These are phyloP conservation scores for Coniochaeta sp. DNA, from an alignment of 2,329 filamentous ascomycete genomes.

Conservation along the genomic window DNA sequence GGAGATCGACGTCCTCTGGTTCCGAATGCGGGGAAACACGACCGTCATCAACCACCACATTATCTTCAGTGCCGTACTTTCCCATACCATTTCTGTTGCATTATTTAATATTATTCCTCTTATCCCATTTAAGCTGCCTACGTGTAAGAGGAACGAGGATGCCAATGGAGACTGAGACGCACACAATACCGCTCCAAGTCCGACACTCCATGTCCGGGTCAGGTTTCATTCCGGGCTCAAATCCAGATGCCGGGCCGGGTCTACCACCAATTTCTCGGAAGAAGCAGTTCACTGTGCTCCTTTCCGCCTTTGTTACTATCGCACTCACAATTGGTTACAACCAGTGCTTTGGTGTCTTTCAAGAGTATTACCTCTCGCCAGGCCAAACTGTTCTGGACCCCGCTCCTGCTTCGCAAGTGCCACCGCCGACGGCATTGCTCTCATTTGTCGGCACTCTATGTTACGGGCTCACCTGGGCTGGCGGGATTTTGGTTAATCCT, in stretches of 20 bases:
- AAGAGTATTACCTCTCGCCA: slow-evolving; percentile 37
- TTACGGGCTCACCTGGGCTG: slow-evolving; percentile 40
- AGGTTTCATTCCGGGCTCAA: neutral
- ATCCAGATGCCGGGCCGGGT: slow-evolving; percentile 5
- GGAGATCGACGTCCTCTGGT: too few species aligned
- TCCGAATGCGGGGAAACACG: too few species aligned
- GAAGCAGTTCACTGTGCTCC: slow-evolving; percentile 33
- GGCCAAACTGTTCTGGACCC: slow-evolving; percentile 29
- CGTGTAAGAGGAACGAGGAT: neutral
- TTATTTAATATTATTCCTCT: too few species aligned
- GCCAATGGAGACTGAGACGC: neutral
- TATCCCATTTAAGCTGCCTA: too few species aligned
- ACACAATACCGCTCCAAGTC: neutral
- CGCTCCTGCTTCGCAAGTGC: slow-evolving; percentile 19
- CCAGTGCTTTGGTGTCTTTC: slow-evolving; percentile 41
- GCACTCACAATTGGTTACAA: slow-evolving; percentile 41
- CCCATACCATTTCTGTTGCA: too few species aligned
- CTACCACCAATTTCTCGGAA: slow-evolving; percentile 27
- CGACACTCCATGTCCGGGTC: neutral
- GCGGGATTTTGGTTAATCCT: slow-evolving; percentile 40
- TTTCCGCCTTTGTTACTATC: slow-evolving; percentile 35
- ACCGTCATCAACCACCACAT: too few species aligned
- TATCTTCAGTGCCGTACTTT: too few species aligned
- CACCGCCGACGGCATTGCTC: slow-evolving; percentile 31
- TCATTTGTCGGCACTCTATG: slow-evolving; percentile 41